Percentiles rank a stretch among this genome's conserved stretches.
Evolutionary conservation across 352 stramenopile species (phyloP).

Genomic region (Pythium phragmitis): DNA sequence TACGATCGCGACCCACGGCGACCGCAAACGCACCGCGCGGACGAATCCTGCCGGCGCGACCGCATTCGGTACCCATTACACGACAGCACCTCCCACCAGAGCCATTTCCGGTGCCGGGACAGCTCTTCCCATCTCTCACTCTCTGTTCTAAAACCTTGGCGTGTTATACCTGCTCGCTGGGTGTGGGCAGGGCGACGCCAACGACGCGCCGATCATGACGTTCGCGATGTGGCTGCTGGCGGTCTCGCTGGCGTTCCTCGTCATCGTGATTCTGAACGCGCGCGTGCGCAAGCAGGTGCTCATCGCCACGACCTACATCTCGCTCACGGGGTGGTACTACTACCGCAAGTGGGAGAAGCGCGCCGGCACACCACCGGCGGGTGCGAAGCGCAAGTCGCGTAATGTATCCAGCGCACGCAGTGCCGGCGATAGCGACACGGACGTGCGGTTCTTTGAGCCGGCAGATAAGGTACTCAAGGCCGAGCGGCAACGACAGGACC

Average conservation of each 20-base stretch:
- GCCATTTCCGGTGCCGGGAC: background rate
- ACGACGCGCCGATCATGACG: constrained; percentile 27
- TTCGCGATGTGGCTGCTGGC: constrained; percentile 40
- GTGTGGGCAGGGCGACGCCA: background rate
- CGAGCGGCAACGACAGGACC: constrained; percentile 3
- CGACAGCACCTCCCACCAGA: background rate
- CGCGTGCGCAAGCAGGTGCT: constrained; percentile 61
- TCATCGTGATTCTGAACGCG: constrained; percentile 42
- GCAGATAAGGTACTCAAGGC: constrained; percentile 23
- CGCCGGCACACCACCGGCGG: constrained; percentile 17
- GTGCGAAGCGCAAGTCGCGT: constrained; percentile 12
- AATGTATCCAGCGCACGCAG: constrained; percentile 6
- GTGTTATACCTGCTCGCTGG: background rate
- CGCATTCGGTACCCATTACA: background rate
- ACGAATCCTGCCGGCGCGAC: background rate
- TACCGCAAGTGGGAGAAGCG: constrained; percentile 77
- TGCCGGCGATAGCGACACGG: constrained; percentile 14
- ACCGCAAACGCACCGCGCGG: background rate
- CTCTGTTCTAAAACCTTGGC: background rate
- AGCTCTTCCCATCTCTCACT: background rate
- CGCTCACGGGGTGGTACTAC: constrained; percentile 85
- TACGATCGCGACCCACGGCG: too few relatives aligned
- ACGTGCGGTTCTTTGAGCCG: constrained; percentile 25
- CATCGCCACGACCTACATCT: constrained; percentile 73
- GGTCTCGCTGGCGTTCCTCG: constrained; percentile 40